A percentile compares a stretch with the other conserved stretches of the same genome.
Evolutionary conservation across 78 protist species (phyloP).

Genomic region (Dictyostelium purpureum): DNA sequence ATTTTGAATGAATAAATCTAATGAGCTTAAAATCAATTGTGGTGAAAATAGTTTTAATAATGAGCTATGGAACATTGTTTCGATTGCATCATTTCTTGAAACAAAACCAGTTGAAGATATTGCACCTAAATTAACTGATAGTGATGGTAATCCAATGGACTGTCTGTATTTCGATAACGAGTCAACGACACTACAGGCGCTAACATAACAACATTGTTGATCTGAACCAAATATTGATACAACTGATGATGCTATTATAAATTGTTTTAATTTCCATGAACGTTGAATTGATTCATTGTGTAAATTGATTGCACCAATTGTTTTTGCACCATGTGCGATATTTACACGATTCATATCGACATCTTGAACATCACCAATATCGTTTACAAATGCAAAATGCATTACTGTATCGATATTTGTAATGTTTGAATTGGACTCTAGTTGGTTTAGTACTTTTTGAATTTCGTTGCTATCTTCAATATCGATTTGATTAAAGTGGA

Average conservation of each 20-base stretch:
- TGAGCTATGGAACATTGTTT: background rate
- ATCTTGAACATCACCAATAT: background rate
- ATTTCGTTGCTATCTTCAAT: too few relatives aligned
- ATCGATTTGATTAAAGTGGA: background rate
- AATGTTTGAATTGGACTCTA: background rate
- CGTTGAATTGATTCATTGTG: background rate
- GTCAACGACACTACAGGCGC: conserved; percentile 77
- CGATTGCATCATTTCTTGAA: background rate
- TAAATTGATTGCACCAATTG: conserved; percentile 10
- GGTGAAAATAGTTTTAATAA: background rate
- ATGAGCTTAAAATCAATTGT: background rate
- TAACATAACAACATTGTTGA: conserved; percentile 76
- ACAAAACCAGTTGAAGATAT: conserved; percentile 26
- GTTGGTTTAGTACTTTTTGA: too few relatives aligned
- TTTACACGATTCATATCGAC: background rate
- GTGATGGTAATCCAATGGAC: conserved; percentile 10
- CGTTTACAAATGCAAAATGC: conserved; percentile 47
- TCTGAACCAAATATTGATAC: conserved; percentile 17
- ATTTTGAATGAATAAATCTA: background rate
- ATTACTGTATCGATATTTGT: conserved; percentile 20
- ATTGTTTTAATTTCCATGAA: background rate
- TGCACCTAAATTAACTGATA: conserved; percentile 62
- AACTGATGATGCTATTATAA: conserved; percentile 66
- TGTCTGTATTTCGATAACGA: conserved; percentile 38
- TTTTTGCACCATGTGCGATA: conserved; percentile 36